Conservation (phyloP, 1,139 yeast species). For the Hyphopichia pseudoburtonii region DNA sequence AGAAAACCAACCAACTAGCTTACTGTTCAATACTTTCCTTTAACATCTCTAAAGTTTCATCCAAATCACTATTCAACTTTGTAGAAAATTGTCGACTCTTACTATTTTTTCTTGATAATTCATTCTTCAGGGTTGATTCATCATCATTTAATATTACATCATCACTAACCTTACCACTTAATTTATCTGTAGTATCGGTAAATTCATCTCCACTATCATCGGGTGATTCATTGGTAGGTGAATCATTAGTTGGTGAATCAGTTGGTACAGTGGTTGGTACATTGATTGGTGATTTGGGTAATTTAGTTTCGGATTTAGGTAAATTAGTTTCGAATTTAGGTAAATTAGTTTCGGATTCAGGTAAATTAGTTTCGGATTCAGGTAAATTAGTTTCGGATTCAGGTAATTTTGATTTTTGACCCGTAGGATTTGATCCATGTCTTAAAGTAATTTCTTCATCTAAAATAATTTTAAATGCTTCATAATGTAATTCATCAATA, state of each 20-base stretch:
- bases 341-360: too few relatives aligned
- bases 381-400: too few relatives aligned
- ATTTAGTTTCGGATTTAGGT: too few relatives aligned
- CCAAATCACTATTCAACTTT: constrained; percentile 34
- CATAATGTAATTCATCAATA: constrained; percentile 26
- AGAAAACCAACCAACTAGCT: too few relatives aligned
- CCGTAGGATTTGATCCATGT: not conserved
- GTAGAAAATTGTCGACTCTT: constrained; percentile 26
- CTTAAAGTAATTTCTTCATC: constrained; percentile 4
- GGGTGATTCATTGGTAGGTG: constrained; percentile 7
- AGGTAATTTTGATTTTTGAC: not conserved
- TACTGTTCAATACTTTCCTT: constrained; percentile 32
- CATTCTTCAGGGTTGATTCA: not conserved
- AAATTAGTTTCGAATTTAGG: too few relatives aligned
- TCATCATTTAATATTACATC: not conserved
- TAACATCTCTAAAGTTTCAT: constrained; percentile 42
- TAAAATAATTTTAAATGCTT: constrained; percentile 16
- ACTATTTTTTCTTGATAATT: constrained; percentile 20
- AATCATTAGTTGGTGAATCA: not conserved
- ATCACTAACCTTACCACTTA: not conserved
- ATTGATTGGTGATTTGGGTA: too few relatives aligned
- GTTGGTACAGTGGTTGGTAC: not conserved
- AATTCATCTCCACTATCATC: constrained; percentile 13
- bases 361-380: too few relatives aligned
- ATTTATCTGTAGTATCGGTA: constrained; percentile 14